Base-by-base conservation (phyloP, 768 basidiomycete species). In the Suillus subalutaceus region DNA sequence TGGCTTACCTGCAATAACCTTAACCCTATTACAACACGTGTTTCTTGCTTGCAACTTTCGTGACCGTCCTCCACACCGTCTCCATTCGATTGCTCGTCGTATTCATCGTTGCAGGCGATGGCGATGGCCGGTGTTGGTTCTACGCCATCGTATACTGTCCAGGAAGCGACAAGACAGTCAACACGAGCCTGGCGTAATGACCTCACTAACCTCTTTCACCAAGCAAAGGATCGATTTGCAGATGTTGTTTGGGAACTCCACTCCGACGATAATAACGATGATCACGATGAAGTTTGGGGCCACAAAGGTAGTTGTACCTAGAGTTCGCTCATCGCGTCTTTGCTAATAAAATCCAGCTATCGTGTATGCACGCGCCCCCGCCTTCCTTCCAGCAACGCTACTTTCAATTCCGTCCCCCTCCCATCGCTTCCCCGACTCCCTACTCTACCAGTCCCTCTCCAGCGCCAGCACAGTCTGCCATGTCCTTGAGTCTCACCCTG, bases 231-330 rank as follows among this genome's bases (percentile, higher is more conserved):
- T 67, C 85, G 94, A 65, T 99, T 96, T 73, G 91, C 93, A n/a
- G 97, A 99, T 79, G 95, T 99, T 61, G 88, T 94, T n/a, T 99
- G 97, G 96, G 88, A 90, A 75, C 82, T 90, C 23, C 87, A 86
- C 40, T 84, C 85, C 61, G 83, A 83, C 66, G 81, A 78, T 63
- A 72, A 78, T 60, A 84, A 84, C 65, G 87, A 91, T 69, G 71
- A 78, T 37, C 70, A 73, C 4, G 88, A 86, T 18, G 82, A 84
- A 59, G 88, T 97, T 35, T 97, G 92, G 90, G 96, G 93, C 5
- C 97, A 99, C 78, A 97, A 98, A 87, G 96, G 96, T 97, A 41
- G 18, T 86, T 76, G 38, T 55, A 3, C 16, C 2, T 37, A 35
- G 35, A 59, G 23, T 40, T 57, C 13, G 53, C 60, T 8, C 37